phyloP scores from a whole-genome alignment of 805 yeast species.

The Myxozyma mucilagina region DNA sequence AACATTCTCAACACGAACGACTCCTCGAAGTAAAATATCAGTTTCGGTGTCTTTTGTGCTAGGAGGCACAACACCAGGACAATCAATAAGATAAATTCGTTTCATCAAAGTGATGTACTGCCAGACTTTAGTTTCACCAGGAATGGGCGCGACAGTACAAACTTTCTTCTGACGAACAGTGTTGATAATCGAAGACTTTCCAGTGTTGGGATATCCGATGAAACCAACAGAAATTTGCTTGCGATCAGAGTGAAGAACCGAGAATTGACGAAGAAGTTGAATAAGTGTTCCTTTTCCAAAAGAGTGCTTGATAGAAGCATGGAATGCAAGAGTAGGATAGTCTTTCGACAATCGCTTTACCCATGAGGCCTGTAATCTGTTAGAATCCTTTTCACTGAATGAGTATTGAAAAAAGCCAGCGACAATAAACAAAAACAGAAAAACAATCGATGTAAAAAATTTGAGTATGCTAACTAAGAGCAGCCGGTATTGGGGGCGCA shows the following conservation, averaged over 20 bases:
- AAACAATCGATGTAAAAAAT: slow-evolving; percentile 38
- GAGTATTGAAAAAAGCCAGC: slow-evolving; percentile 29
- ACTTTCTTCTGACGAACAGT: slow-evolving; percentile 93
- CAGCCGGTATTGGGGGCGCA: slow-evolving; percentile 36
- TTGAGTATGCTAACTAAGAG: slow-evolving; percentile 93
- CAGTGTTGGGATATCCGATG: slow-evolving; percentile 98
- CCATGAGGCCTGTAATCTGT: slow-evolving; percentile 83
- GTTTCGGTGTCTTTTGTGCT: slow-evolving; percentile 84
- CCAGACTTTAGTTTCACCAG: slow-evolving; percentile 99
- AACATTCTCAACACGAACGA: slow-evolving; percentile 97
- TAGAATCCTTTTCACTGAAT: neutral
- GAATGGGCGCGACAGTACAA: slow-evolving; percentile 96
- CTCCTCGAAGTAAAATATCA: slow-evolving; percentile 93
- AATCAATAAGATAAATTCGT: slow-evolving; percentile 89
- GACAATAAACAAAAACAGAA: slow-evolving; percentile 36
- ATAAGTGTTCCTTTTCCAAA: slow-evolving; percentile 97
- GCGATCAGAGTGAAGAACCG: slow-evolving; percentile 85
- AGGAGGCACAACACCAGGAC: slow-evolving; percentile 99
- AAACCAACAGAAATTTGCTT: slow-evolving; percentile 96
- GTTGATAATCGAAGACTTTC: slow-evolving; percentile 93
- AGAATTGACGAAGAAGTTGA: slow-evolving; percentile 89
- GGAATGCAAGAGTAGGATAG: slow-evolving; percentile 95
- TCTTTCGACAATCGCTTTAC: slow-evolving; percentile 89
- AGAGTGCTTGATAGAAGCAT: slow-evolving; percentile 95
- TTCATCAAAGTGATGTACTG: slow-evolving; percentile 97